Base-by-base conservation (phyloP, 495 filamentous ascomycete genomes). In the Penicillium cinerascens region DNA sequence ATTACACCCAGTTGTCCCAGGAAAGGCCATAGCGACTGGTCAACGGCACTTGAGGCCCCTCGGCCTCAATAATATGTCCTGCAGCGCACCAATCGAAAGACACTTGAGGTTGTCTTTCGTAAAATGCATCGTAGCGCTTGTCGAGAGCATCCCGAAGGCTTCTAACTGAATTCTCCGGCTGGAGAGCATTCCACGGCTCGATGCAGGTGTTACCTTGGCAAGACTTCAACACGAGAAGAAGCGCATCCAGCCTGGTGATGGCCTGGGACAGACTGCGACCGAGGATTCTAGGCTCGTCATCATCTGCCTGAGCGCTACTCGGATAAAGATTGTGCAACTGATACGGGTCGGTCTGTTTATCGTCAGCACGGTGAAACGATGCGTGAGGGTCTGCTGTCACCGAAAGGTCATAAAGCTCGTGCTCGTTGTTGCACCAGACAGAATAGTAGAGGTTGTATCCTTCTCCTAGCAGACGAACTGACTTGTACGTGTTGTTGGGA, bases 371-470 rank as follows among this genome's bases (percentile, higher is more conserved):
- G 9, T 20, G 16, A 20, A 39, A 8, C 4, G 27, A 38, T 47
- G 13, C 18, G 17, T 6, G 21, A 56, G 8, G 10, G 2, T 2
- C 18, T 33, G 11, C 18, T 55, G 73, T 44, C 44, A 80, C 78
- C 44, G 66, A 77, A 3, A 86, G 61, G 45, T 87, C 82, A 47
- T 87, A 86, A 2, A 87, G 66, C 55, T 87, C 83, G 41, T 82
- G 78, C 59, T 86, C 82, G 42, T 80, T 79, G 37, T 64, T 84
- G 55, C 85, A 87, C 80, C 82, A 87, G 0, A 87, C 82, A 0
- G 83, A 77, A 44, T 87, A 87, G 49, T 82, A 82, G 1, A 86
- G 61, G 47, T 80, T 76, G 50, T 86, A 84, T 6, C 56, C 68
- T 5, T 75, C 57, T 4, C 79, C 71, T 15, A 82, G 63, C 15